Percentiles rank a stretch among this genome's conserved stretches.
Evolutionary conservation across 371 early-diverging fungal species (phyloP).

Genomic region (Rhizopus delemar): DNA sequence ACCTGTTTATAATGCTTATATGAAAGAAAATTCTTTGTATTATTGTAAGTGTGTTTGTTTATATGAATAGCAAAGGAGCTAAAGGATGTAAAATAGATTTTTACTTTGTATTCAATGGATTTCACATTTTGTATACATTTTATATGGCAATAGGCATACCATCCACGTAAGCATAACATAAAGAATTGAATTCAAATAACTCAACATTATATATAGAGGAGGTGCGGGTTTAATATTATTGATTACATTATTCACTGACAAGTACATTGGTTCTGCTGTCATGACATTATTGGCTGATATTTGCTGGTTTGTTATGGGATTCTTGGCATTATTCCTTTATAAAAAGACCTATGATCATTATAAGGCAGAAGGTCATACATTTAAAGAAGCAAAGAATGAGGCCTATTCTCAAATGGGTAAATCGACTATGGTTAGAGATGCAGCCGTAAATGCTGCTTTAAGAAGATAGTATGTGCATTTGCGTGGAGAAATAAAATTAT

Average conservation of each 20-base stretch:
- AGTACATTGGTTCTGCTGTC: conserved; percentile 66
- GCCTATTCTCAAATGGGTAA: conserved; percentile 59
- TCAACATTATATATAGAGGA: conserved; percentile 50
- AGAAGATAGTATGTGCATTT: conserved; percentile 18
- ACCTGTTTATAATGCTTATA: conserved; percentile 86
- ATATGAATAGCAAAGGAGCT: neutral
- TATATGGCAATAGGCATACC: conserved; percentile 90
- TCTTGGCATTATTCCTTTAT: conserved; percentile 61
- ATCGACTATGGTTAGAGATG: conserved; percentile 50
- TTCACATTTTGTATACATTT: conserved; percentile 77
- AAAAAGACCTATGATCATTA: conserved; percentile 74
- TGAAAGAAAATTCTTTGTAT: conserved; percentile 85
- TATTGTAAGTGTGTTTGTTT: conserved; percentile 58
- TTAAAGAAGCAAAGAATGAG: conserved; percentile 80
- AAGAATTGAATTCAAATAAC: neutral
- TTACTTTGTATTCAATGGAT: conserved; percentile 84
- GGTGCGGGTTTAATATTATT: conserved; percentile 82
- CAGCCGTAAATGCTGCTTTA: conserved; percentile 54
- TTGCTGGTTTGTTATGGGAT: conserved; percentile 67
- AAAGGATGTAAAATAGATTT: conserved; percentile 49
- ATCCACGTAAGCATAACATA: conserved; percentile 51
- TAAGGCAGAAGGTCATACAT: conserved; percentile 79
- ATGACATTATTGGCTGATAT: conserved; percentile 70
- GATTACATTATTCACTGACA: conserved; percentile 69
- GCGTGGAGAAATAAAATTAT: conserved; percentile 6